phyloP scores from a whole-genome alignment of 805 yeast genomes.

The Metschnikowia similis region DNA sequence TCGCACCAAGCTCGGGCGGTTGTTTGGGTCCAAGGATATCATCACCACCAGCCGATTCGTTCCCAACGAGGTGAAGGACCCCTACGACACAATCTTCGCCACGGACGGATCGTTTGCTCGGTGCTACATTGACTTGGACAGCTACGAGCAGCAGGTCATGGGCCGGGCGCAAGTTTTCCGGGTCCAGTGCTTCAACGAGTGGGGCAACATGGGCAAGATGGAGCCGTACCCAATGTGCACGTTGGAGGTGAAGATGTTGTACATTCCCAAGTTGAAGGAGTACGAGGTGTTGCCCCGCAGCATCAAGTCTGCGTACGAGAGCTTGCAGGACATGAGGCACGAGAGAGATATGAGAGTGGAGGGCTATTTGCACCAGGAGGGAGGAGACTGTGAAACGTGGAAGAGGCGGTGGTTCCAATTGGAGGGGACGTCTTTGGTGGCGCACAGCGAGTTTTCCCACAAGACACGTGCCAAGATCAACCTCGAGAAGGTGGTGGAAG shows the following conservation, averaged over 20 bases:
- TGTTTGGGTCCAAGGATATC: slow-evolving; percentile 46
- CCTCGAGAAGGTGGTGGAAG: slow-evolving; percentile 58
- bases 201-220: slow-evolving; percentile 45
- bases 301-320: slow-evolving; percentile 44
- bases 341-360: slow-evolving; percentile 36
- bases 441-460: slow-evolving; percentile 66
- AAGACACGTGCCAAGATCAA: slow-evolving; percentile 76
- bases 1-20: slow-evolving; percentile 41
- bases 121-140: slow-evolving; percentile 60
- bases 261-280: slow-evolving; percentile 56
- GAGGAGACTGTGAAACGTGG: slow-evolving; percentile 81
- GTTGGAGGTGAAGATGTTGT: slow-evolving; percentile 64
- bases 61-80: slow-evolving; percentile 50
- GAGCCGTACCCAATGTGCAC: slow-evolving; percentile 61
- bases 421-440: slow-evolving; percentile 67
- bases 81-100: slow-evolving; percentile 65
- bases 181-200: slow-evolving; percentile 72
- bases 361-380: slow-evolving; percentile 82
- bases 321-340: slow-evolving; percentile 27
- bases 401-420: slow-evolving; percentile 71
- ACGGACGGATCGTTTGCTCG: slow-evolving; percentile 88
- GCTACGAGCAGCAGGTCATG: slow-evolving; percentile 51
- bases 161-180: slow-evolving; percentile 50
- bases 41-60: slow-evolving; percentile 50
- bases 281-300: slow-evolving; percentile 68